Evolutionary conservation across 2,329 filamentous ascomycete genomes (phyloP).

Genomic region (Cercospora canescens): DNA sequence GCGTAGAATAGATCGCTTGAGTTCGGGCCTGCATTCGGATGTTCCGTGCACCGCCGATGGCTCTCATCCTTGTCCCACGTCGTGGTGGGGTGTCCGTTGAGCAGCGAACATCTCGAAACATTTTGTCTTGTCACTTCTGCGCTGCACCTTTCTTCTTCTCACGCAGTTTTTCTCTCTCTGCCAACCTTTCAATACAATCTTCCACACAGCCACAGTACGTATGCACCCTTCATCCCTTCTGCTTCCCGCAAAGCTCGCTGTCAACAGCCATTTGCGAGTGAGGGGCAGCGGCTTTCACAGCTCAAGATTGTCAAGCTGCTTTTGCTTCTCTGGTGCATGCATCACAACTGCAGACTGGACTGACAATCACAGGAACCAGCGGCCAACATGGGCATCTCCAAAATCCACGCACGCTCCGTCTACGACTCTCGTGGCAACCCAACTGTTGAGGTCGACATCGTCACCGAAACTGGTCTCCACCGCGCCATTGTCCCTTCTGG

Average conservation of each 20-base stretch:
- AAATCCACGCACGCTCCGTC: constrained; percentile 71
- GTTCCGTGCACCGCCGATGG: constrained; percentile 1
- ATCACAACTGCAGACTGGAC: background rate
- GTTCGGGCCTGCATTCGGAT: background rate
- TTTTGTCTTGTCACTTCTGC: background rate
- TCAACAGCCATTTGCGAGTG: background rate
- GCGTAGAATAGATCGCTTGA: background rate
- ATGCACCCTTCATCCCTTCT: background rate
- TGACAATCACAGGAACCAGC: background rate
- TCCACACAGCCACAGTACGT: background rate
- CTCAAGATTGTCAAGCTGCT: background rate
- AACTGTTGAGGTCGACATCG: constrained; percentile 96
- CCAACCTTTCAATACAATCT: background rate
- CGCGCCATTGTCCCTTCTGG: constrained; percentile 96
- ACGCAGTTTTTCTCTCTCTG: background rate
- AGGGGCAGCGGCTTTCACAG: background rate
- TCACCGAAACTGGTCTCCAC: constrained; percentile 95
- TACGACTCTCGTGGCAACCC: constrained; percentile 98
- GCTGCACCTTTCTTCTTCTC: background rate
- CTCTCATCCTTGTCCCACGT: constrained; percentile 2
- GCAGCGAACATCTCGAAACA: constrained; percentile 4
- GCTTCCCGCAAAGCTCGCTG: background rate
- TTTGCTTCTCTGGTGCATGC: background rate
- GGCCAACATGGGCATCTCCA: constrained; percentile 69
- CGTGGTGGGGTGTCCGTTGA: constrained; percentile 2